Conservation (phyloP, 2,329 filamentous ascomycete species). For the Sporothrix inflata region DNA sequence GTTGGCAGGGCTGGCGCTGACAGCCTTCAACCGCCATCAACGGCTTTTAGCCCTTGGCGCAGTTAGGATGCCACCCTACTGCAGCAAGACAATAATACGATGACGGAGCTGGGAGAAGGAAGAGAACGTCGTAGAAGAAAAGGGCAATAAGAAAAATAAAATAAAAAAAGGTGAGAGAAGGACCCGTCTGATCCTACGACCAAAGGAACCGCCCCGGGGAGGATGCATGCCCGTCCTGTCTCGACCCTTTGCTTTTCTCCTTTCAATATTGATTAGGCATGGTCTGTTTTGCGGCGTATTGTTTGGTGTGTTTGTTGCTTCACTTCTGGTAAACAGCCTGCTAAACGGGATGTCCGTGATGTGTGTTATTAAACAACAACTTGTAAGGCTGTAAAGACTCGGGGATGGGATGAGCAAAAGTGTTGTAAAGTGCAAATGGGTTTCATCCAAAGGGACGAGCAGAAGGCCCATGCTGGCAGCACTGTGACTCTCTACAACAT, state of each 20-base stretch:
- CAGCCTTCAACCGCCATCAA: neutral
- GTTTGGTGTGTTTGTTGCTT: neutral
- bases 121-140: neutral
- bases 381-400: neutral
- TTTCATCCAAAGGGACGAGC: constrained; percentile 8
- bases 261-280: no score
- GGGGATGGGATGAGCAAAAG: neutral
- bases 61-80: neutral
- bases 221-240: neutral
- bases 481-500: neutral
- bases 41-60: neutral
- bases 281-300: neutral
- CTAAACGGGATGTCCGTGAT: neutral
- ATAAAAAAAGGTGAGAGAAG: neutral
- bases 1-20: neutral
- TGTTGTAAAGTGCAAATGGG: neutral
- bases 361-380: neutral
- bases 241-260: neutral
- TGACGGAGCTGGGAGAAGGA: neutral
- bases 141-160: neutral
- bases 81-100: neutral
- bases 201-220: neutral
- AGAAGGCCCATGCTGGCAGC: constrained; percentile 4
- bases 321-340: neutral
- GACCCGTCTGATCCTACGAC: neutral